phyloP scores from a whole-genome alignment of 2,329 filamentous ascomycete species.

The Penicillium fuscoglaucum region DNA sequence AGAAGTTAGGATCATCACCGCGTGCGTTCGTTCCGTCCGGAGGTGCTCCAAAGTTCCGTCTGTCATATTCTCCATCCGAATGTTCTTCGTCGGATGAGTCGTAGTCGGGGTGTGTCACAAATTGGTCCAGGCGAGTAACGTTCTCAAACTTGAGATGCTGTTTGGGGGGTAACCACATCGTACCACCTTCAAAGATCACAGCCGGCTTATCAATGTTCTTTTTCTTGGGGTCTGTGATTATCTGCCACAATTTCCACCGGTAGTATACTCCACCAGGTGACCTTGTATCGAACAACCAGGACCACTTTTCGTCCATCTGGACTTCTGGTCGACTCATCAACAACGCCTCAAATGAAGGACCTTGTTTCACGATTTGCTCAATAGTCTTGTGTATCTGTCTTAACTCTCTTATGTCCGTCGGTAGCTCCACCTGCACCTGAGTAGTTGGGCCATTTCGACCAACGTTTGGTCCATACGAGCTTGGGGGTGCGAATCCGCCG shows the following conservation, averaged over 20 bases:
- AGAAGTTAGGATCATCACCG: constrained; percentile 60
- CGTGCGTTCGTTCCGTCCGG: constrained; percentile 40
- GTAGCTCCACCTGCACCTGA: constrained; percentile 72
- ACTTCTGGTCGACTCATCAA: constrained; percentile 85
- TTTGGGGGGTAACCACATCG: constrained; percentile 76
- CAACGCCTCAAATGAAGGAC: constrained; percentile 84
- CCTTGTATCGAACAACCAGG: constrained; percentile 87
- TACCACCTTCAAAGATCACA: constrained; percentile 69
- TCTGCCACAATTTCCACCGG: constrained; percentile 85
- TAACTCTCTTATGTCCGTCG: constrained; percentile 74
- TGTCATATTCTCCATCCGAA: constrained; percentile 47
- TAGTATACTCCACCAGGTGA: constrained; percentile 85
- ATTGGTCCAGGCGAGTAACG: constrained; percentile 71
- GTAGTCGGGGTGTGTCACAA: constrained; percentile 81
- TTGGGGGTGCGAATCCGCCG: constrained; percentile 73
- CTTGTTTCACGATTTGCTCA: constrained; percentile 75
- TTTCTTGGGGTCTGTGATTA: constrained; percentile 65
- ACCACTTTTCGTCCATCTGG: constrained; percentile 84
- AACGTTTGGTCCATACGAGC: constrained; percentile 60
- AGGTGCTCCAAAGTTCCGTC: constrained; percentile 45
- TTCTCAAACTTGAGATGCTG: constrained; percentile 78
- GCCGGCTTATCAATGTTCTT: constrained; percentile 51
- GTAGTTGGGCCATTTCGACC: constrained; percentile 53
- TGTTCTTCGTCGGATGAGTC: constrained; percentile 85
- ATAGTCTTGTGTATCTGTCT: constrained; percentile 85